Conservation (phyloP, 192 early-diverging fungal species). For the Rhizophagus prolifer region DNA sequence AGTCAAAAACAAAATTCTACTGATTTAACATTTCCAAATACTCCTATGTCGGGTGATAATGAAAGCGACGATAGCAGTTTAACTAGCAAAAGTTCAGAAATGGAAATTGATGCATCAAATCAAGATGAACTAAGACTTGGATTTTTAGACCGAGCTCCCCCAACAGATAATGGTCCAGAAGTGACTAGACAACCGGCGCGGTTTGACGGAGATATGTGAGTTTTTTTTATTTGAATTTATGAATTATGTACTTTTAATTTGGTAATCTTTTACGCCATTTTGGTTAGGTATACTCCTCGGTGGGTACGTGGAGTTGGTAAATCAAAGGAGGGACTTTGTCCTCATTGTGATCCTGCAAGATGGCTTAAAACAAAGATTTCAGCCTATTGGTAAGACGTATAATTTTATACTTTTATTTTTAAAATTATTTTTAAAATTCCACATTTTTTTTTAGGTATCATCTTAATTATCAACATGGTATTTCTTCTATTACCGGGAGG, state of each 20-base stretch:
- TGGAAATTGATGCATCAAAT: not conserved
- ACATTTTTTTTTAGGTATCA: conserved; percentile 19
- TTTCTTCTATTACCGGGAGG: conserved; percentile 28
- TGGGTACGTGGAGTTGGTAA: conserved; percentile 32
- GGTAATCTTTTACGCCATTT: not conserved
- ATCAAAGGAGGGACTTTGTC: conserved; percentile 29
- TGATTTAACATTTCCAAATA: not conserved
- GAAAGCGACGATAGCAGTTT: conserved; percentile 9
- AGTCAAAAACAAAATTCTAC: not conserved
- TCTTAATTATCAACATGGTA: conserved; percentile 31
- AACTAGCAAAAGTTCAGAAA: not conserved
- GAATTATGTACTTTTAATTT: not conserved
- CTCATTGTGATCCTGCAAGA: conserved; percentile 29
- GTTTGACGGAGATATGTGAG: conserved; percentile 28
- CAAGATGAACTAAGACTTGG: not conserved
- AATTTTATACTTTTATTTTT: not conserved
- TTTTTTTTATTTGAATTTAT: not conserved
- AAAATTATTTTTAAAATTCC: not conserved
- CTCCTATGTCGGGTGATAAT: not conserved
- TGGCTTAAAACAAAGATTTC: conserved; percentile 32
- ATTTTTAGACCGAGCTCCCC: conserved; percentile 7
- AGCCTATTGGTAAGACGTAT: conserved; percentile 23
- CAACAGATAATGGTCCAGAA: conserved; percentile 19
- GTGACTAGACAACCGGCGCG: conserved; percentile 17
- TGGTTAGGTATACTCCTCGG: conserved; percentile 28